Evolutionary conservation across 108 stramenopile genomes (phyloP).

Genomic region (Cyclotella sp.): DNA sequence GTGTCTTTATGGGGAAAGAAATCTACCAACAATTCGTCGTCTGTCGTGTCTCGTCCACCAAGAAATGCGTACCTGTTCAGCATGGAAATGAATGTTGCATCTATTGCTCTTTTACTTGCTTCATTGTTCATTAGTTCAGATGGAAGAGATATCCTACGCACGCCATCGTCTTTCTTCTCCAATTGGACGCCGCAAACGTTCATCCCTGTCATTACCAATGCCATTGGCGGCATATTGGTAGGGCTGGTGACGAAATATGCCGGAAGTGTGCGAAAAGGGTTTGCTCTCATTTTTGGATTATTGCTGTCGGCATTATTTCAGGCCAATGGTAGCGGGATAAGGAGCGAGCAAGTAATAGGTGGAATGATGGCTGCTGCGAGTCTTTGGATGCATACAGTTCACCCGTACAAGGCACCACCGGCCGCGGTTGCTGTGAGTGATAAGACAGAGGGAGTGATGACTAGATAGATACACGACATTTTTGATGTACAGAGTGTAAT

Average conservation of each 20-base stretch:
- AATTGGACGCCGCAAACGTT: slow-evolving; percentile 73
- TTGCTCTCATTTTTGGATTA: slow-evolving; percentile 83
- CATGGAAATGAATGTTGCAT: slow-evolving; percentile 78
- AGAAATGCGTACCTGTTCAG: slow-evolving; percentile 73
- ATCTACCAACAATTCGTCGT: background rate
- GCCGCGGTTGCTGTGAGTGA: background rate
- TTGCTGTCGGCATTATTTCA: slow-evolving; percentile 70
- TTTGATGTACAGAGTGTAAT: slow-evolving; percentile 2
- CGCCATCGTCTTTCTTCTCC: slow-evolving; percentile 42
- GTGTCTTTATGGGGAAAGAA: slow-evolving; percentile 29
- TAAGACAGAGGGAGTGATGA: background rate
- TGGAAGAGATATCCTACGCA: slow-evolving; percentile 47
- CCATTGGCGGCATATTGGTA: slow-evolving; percentile 86
- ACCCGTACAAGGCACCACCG: slow-evolving; percentile 29
- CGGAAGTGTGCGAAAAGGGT: slow-evolving; percentile 83
- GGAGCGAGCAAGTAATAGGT: slow-evolving; percentile 60
- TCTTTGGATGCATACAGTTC: slow-evolving; percentile 66
- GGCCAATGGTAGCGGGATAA: slow-evolving; percentile 56
- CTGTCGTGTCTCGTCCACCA: slow-evolving; percentile 30
- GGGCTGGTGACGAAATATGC: slow-evolving; percentile 90
- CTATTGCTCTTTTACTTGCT: slow-evolving; percentile 47
- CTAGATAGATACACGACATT: background rate
- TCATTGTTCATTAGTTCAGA: slow-evolving; percentile 55
- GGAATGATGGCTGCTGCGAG: slow-evolving; percentile 62
- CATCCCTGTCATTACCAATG: slow-evolving; percentile 75